phyloP scores from a whole-genome alignment of 2,329 filamentous ascomycete species.

The Nectriaceae sp. region DNA sequence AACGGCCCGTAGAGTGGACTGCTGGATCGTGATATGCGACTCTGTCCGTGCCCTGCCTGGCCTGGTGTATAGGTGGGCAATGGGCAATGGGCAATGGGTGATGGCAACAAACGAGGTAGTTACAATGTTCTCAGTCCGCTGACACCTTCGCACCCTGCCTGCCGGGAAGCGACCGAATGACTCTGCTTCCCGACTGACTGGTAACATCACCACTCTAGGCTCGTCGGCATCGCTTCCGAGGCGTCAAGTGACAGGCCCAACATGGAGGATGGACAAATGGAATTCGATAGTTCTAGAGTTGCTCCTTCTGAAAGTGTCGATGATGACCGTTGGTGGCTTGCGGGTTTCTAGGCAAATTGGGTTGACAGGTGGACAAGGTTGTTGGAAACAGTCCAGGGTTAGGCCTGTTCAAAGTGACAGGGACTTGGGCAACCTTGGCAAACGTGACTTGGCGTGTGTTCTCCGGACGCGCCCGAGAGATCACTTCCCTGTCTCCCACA shows the following conservation, averaged over 20 bases:
- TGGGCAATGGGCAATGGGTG: too few relatives aligned
- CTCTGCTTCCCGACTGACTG: conserved; percentile 25
- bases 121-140: too few relatives aligned
- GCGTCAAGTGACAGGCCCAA: background rate
- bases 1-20: too few relatives aligned
- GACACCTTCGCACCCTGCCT: too few relatives aligned
- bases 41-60: too few relatives aligned
- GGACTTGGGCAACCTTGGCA: background rate
- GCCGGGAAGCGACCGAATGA: background rate
- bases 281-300: conserved; percentile 10
- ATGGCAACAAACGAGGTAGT: too few relatives aligned
- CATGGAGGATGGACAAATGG: background rate
- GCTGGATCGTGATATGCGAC: too few relatives aligned
- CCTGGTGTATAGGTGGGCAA: too few relatives aligned
- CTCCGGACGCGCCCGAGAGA: background rate
- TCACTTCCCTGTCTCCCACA: background rate
- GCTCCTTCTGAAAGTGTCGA: conserved; percentile 7
- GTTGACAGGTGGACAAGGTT: conserved; percentile 7
- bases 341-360: conserved; percentile 4
- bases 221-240: conserved; percentile 17
- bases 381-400: background rate
- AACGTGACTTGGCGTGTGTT: background rate
- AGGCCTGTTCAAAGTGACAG: background rate
- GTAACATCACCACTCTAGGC: conserved; percentile 20
- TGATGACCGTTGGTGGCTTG: conserved; percentile 3